These are phyloP conservation scores for Schizopora paradoxa DNA, from an alignment of 1,284 basidiomycete genomes.

Conservation along the genomic window DNA sequence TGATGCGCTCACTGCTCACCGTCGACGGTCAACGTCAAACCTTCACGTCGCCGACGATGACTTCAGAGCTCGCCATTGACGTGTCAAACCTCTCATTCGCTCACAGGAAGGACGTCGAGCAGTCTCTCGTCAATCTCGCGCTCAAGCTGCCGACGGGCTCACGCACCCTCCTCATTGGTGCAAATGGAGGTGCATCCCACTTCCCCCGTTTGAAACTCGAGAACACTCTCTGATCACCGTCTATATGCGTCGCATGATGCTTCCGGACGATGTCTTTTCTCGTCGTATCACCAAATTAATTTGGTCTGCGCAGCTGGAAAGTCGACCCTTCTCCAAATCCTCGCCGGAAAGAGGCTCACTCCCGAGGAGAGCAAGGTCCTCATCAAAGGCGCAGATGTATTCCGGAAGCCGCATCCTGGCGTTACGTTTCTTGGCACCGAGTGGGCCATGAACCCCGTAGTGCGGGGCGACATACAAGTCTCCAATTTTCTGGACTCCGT, in stretches of 20 bases:
- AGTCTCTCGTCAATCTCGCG: conserved; percentile 62
- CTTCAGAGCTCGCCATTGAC: conserved; percentile 39
- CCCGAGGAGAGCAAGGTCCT: conserved; percentile 55
- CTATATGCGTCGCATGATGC: not conserved
- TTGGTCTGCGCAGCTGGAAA: conserved; percentile 67
- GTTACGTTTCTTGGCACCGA: conserved; percentile 91
- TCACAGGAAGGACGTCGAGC: conserved; percentile 39
- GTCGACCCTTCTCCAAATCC: conserved; percentile 89
- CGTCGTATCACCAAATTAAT: not conserved
- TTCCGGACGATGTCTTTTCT: conserved; percentile 6
- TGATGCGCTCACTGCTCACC: too few relatives aligned
- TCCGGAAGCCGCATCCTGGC: conserved; percentile 65
- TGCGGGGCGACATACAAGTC: conserved; percentile 86
- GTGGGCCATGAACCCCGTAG: conserved; percentile 97
- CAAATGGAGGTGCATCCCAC: conserved; percentile 73
- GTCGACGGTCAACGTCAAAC: too few relatives aligned
- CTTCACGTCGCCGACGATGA: conserved; percentile 19
- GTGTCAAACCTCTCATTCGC: conserved; percentile 59
- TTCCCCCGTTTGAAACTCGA: not conserved
- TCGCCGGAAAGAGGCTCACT: conserved; percentile 86
- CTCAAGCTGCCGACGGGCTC: conserved; percentile 68
- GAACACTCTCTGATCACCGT: not conserved
- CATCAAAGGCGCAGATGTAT: conserved; percentile 82
- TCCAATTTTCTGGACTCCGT: conserved; percentile 91
- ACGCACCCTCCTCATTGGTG: conserved; percentile 80